Conservation (phyloP, 768 basidiomycete species). For the Phylloporus sp. region DNA sequence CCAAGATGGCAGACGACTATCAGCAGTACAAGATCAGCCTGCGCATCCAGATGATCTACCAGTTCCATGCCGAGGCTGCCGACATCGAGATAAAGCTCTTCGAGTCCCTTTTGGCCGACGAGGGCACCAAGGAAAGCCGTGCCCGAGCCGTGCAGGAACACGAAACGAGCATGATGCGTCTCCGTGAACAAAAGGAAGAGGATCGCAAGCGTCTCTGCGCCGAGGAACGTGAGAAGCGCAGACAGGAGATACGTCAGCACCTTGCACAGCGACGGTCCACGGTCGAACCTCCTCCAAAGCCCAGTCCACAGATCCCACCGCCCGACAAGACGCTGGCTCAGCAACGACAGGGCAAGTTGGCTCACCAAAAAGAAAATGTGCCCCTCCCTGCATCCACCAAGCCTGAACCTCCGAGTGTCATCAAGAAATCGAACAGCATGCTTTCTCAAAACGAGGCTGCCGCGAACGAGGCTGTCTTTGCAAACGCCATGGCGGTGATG, state of each 20-base stretch:
- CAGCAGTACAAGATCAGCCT: conserved; percentile 30
- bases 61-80: conserved; percentile 30
- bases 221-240: conserved; percentile 27
- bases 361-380: conserved; percentile 28
- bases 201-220: conserved; percentile 30
- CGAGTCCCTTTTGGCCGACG: conserved; percentile 19
- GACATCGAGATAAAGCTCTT: conserved; percentile 30
- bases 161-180: conserved; percentile 30
- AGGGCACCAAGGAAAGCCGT: conserved; percentile 30
- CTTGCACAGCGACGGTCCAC: conserved; percentile 19
- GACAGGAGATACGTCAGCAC: conserved; percentile 15
- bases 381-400: conserved; percentile 14
- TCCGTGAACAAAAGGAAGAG: conserved; percentile 32
- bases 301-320: conserved; percentile 7
- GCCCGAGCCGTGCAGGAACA: conserved; percentile 30
- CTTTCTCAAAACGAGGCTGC: conserved; percentile 25
- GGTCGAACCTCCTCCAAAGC: conserved; percentile 11
- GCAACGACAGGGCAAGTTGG: conserved; percentile 11
- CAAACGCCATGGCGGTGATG: conserved; percentile 22
- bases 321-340: conserved; percentile 15
- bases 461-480: conserved; percentile 26
- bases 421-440: conserved; percentile 26
- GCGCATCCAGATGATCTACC: conserved; percentile 34
- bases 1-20: conserved; percentile 32
- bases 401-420: conserved; percentile 18